These are phyloP conservation scores for Quercus aquifolioides DNA, from an alignment of 306 rosid species.

Conservation along the genomic window DNA sequence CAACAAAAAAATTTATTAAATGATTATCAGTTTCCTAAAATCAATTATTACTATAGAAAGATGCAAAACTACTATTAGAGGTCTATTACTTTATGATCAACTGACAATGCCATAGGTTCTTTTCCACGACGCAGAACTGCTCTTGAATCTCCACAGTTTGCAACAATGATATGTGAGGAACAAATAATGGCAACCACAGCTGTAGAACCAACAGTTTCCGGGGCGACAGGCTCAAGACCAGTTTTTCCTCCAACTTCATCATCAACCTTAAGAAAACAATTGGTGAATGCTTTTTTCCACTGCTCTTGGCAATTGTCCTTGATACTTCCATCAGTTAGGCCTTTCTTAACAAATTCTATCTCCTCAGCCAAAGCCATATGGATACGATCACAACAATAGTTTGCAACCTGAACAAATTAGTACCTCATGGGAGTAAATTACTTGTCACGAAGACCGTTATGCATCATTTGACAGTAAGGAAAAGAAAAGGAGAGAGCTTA, in stretches of 20 bases:
- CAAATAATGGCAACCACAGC: slow-evolving; percentile 75
- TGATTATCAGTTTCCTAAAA: slow-evolving; percentile 25
- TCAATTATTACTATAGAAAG: background rate
- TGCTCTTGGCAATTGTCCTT: slow-evolving; percentile 60
- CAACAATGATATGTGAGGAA: slow-evolving; percentile 80
- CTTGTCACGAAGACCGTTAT: background rate
- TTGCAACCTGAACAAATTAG: slow-evolving; percentile 61
- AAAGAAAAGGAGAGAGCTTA: background rate
- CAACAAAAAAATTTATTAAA: slow-evolving; percentile 4
- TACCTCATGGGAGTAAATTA: slow-evolving; percentile 9
- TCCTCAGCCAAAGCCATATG: slow-evolving; percentile 87
- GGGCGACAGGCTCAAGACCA: slow-evolving; percentile 62
- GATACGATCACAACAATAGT: slow-evolving; percentile 70
- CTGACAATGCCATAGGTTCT: slow-evolving; percentile 81
- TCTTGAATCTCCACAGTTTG: slow-evolving; percentile 92
- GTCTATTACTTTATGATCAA: slow-evolving; percentile 75
- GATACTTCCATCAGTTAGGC: slow-evolving; percentile 35
- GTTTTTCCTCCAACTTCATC: slow-evolving; percentile 76
- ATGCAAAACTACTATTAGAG: slow-evolving; percentile 8
- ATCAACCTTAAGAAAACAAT: slow-evolving; percentile 77
- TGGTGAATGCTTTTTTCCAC: slow-evolving; percentile 69
- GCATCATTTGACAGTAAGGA: background rate
- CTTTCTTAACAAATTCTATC: slow-evolving; percentile 52
- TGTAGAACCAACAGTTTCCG: slow-evolving; percentile 94
- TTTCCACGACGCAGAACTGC: slow-evolving; percentile 91